Evolutionary conservation across 169 alveolate species (phyloP).

Genomic region (Eimeria sp.): DNA sequence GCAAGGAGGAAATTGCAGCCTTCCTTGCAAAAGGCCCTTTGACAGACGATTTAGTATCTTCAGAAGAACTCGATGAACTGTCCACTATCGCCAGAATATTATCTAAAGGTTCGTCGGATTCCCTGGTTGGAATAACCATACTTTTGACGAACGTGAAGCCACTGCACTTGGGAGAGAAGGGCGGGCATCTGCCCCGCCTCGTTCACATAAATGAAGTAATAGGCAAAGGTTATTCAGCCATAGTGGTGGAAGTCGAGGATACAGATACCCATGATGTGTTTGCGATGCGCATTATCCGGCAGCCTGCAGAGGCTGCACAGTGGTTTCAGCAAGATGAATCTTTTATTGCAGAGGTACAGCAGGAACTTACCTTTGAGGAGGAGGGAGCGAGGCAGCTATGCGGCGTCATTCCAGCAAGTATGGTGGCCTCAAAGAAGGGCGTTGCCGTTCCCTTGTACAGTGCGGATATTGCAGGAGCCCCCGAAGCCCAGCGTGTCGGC

Average conservation of each 20-base stretch:
- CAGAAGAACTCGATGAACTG: neutral
- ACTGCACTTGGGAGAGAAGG: neutral
- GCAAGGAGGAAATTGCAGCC: constrained; percentile 20
- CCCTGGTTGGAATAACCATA: neutral
- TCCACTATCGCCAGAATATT: neutral
- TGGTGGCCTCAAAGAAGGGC: constrained; percentile 62
- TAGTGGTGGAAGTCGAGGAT: constrained; percentile 25
- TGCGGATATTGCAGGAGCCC: constrained; percentile 1
- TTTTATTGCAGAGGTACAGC: neutral
- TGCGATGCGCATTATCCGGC: constrained; percentile 16
- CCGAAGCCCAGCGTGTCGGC: neutral
- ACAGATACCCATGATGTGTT: neutral
- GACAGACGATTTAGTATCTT: neutral
- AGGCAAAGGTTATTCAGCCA: neutral
- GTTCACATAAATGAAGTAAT: neutral
- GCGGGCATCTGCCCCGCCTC: neutral
- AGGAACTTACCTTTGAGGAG: neutral
- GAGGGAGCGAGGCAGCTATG: constrained; percentile 17
- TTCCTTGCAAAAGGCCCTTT: neutral
- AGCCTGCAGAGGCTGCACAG: neutral
- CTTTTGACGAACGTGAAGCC: neutral
- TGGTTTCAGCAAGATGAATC: neutral
- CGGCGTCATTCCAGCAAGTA: constrained; percentile 16
- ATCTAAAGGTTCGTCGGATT: neutral
- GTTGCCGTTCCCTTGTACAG: constrained; percentile 4